Evolutionary conservation across 202 grass and related monocot species (phyloP).

Genomic region (Panicum virgatum): DNA sequence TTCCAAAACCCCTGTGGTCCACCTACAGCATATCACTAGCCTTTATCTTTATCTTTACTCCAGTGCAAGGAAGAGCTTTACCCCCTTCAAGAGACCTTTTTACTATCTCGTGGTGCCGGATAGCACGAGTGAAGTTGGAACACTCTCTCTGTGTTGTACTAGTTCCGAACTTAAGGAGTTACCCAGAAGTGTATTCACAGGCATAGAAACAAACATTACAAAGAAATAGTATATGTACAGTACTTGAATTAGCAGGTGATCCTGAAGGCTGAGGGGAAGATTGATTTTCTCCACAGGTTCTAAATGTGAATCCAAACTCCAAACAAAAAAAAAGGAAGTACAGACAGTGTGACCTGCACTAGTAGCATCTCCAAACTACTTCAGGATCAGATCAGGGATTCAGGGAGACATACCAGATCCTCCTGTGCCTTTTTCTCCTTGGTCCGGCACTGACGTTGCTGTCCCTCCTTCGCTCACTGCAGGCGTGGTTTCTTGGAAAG

Average conservation of each 20-base stretch:
- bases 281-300: conserved; percentile 9
- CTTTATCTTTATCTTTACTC: conserved; percentile 32
- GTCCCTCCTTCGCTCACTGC: not conserved
- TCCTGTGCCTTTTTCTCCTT: not conserved
- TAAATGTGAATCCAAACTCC: not conserved
- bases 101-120: not conserved
- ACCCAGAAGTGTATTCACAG: conserved; percentile 12
- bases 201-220: conserved; percentile 9
- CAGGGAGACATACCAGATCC: conserved; percentile 31
- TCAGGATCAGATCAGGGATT: not conserved
- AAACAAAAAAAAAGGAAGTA: not conserved
- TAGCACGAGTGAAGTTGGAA: conserved; percentile 27
- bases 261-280: not conserved
- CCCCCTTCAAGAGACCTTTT: not conserved
- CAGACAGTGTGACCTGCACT: not conserved
- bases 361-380: not conserved
- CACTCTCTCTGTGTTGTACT: not conserved
- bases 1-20: conserved; percentile 1
- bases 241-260: conserved; percentile 21
- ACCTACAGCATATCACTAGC: conserved; percentile 27
- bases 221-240: conserved; percentile 2
- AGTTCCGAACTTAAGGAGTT: not conserved
- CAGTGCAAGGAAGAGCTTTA: conserved; percentile 6
- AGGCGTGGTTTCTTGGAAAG: conserved; percentile 10
- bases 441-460: not conserved